These are phyloP conservation scores for Solanum peruvianum DNA, from an alignment of 257 asterid species.

Conservation along the genomic window DNA sequence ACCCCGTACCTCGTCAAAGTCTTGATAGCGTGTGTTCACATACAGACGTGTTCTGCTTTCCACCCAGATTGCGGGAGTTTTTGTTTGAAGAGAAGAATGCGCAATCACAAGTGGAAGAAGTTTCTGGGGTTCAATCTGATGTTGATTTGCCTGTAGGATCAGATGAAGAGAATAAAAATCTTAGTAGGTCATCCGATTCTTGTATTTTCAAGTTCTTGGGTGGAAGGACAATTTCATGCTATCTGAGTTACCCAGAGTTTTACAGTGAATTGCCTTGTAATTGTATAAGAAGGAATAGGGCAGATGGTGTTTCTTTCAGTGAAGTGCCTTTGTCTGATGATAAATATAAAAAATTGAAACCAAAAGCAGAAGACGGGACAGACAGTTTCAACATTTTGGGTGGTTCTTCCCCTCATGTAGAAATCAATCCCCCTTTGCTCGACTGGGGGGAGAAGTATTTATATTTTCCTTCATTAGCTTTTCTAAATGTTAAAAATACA, in stretches of 20 bases:
- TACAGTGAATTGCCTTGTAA: slow-evolving; percentile 6
- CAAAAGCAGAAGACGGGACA: slow-evolving; percentile 12
- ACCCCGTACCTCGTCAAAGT: slow-evolving; percentile 8
- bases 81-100: slow-evolving; percentile 10
- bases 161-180: slow-evolving; percentile 17
- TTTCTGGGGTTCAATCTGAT: slow-evolving; percentile 15
- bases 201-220: slow-evolving; percentile 29
- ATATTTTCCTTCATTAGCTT: slow-evolving; percentile 48
- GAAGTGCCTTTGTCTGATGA: slow-evolving; percentile 17
- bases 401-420: slow-evolving; percentile 36
- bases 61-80: slow-evolving; percentile 43
- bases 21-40: slow-evolving; percentile 30
- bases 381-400: slow-evolving; percentile 15
- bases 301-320: slow-evolving; percentile 24
- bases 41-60: slow-evolving; percentile 53
- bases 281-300: slow-evolving; percentile 3
- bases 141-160: slow-evolving; percentile 11
- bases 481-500: slow-evolving; percentile 45
- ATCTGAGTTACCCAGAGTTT: slow-evolving; percentile 25
- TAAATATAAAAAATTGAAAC: slow-evolving; percentile 1
- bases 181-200: slow-evolving; percentile 25
- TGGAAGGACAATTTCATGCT: slow-evolving; percentile 48
- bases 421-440: slow-evolving; percentile 44
- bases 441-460: slow-evolving; percentile 68
- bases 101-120: slow-evolving; percentile 8